Conservation (phyloP, 345 rosid species). For the Passiflora organensis region DNA sequence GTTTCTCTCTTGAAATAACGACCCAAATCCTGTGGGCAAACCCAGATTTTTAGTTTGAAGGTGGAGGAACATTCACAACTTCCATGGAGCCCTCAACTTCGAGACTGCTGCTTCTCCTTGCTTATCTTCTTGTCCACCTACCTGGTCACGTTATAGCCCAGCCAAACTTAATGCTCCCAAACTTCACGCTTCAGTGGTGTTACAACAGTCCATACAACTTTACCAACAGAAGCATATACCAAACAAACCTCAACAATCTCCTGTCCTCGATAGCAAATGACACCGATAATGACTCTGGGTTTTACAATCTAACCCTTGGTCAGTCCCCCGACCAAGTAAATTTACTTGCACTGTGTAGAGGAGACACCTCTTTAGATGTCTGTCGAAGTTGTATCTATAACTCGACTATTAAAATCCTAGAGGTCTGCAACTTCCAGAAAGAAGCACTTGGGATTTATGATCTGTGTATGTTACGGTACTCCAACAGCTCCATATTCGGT, state of each 20-base stretch:
- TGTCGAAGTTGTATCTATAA: constrained; percentile 4
- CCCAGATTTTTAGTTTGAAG: no score
- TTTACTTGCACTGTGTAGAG: constrained; percentile 21
- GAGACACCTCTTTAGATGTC: background rate
- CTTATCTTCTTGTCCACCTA: no score
- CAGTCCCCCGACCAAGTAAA: constrained; percentile 11
- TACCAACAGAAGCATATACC: constrained; percentile 10
- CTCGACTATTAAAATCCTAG: background rate
- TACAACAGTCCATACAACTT: constrained; percentile 13
- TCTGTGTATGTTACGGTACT: constrained; percentile 10
- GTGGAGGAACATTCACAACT: no score
- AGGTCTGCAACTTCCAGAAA: constrained; percentile 12
- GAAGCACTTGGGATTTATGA: constrained; percentile 7
- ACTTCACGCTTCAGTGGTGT: background rate
- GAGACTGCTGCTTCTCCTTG: no score
- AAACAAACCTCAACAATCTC: constrained; percentile 13
- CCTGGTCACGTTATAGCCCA: no score
- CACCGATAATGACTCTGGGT: constrained; percentile 5
- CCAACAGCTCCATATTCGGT: constrained; percentile 10
- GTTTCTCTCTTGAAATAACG: no score
- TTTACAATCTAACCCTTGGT: constrained; percentile 13
- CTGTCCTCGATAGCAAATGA: constrained; percentile 3
- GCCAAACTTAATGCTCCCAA: no score
- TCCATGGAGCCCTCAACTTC: no score
- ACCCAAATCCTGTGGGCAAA: no score